Base-by-base conservation (phyloP, 2,329 filamentous ascomycete genomes). In the Claviceps cyperi region DNA sequence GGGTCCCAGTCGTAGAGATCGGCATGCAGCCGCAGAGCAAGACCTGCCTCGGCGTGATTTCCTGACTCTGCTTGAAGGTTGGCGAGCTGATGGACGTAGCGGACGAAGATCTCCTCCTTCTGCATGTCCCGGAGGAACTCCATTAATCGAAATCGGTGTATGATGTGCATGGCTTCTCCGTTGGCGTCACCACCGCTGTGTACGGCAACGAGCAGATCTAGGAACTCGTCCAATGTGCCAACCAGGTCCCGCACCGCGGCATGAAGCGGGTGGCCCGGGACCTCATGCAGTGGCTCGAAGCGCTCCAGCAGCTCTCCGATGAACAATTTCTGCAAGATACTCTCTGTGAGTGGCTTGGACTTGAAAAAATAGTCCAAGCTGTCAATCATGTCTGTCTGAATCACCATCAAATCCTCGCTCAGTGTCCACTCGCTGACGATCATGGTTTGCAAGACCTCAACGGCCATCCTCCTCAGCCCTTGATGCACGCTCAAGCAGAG, bases 371-470 rank as follows among this genome's bases (percentile, higher is more conserved):
- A 74, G 62, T 98, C 92, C 49, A 98, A 70, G 56, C 86, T 94
- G 60, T 96, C 91, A 58, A 98, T 95, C 72, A 97, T 90, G 66
- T 96, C 92, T 2, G 89, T 92, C 66, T 97, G 90, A 48, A 98
- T 86, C 46, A 92, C 81, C 2, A 84, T 84, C 46, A 98, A 70
- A 62, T 97, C 91, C 62, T 95, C 86, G 62, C 89, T 96, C 55
- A 98, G 68, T 15, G 89, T 90, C 92, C 92, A 98, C 66, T 98
- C 92, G 67, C 90, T 94, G 57, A 97, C 83, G 59, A 98, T 94
- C 92, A 98, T 98, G 2, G 89, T 94, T 64, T 95, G 89, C 54
- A 98, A 68, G 19, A 98, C 86, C 63, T 95, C 86, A 32, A 96
- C 89, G 0, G 91, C 92, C 65, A 94, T 92, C 55, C 80, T 81